Percentiles rank a stretch among this genome's conserved stretches.
Conservation (phyloP, 805 yeast genomes). For the Candida glaebosa region DNA sequence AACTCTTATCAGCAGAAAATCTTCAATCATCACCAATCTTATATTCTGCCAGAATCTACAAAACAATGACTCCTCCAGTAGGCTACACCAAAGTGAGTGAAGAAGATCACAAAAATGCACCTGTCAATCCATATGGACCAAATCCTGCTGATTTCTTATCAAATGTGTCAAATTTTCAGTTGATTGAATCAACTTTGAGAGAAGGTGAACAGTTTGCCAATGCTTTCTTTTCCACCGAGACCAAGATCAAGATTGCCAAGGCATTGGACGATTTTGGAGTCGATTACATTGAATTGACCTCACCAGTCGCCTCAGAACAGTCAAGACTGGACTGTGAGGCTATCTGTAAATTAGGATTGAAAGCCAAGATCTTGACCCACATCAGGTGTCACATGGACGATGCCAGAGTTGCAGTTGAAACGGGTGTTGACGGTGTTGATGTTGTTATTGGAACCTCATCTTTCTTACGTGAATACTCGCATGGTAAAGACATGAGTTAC, state of each 20-base stretch:
- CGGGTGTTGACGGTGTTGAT: constrained; percentile 99
- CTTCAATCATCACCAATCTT: too few relatives aligned
- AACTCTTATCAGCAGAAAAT: background rate
- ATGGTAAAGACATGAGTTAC: constrained; percentile 98
- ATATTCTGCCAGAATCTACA: too few relatives aligned
- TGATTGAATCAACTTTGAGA: constrained; percentile 92
- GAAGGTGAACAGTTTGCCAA: constrained; percentile 99
- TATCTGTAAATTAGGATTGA: constrained; percentile 93
- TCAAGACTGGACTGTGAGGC: constrained; percentile 94
- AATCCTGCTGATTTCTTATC: constrained; percentile 90
- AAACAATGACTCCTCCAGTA: constrained; percentile 27
- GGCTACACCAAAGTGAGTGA: constrained; percentile 35
- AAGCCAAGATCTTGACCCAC: constrained; percentile 93
- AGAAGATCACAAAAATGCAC: constrained; percentile 23
- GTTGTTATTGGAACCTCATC: constrained; percentile 97
- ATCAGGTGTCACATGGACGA: constrained; percentile 99
- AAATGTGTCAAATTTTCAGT: constrained; percentile 82
- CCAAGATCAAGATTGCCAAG: constrained; percentile 94
- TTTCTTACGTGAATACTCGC: constrained; percentile 89
- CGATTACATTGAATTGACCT: constrained; percentile 94
- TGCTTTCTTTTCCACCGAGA: constrained; percentile 91
- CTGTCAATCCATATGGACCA: constrained; percentile 85
- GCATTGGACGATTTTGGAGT: constrained; percentile 98
- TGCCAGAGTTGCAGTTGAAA: constrained; percentile 93
- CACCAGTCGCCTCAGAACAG: constrained; percentile 98